phyloP scores from a whole-genome alignment of 805 yeast genomes.

The Scheffersomyces ergatensis region DNA sequence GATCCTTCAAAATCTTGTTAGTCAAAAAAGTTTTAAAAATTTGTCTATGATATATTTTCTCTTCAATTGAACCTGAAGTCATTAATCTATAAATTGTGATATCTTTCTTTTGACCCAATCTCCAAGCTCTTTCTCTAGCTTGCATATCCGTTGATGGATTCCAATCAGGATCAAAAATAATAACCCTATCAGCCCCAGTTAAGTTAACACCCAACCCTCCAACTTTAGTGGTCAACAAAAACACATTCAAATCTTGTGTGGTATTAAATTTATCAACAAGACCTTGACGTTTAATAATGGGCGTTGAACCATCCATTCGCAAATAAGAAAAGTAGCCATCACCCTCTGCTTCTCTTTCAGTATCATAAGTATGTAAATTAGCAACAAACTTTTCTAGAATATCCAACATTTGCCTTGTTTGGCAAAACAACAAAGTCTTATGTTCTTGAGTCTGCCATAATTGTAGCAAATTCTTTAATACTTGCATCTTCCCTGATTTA shows the following conservation, averaged over 20 bases:
- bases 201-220: conserved; percentile 94
- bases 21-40: conserved; percentile 93
- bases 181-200: conserved; percentile 93
- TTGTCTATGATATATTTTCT: conserved; percentile 94
- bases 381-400: conserved; percentile 70
- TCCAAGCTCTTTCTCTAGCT: conserved; percentile 96
- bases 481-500: conserved; percentile 88
- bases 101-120: conserved; percentile 90
- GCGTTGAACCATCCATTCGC: conserved; percentile 94
- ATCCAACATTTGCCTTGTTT: conserved; percentile 90
- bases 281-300: conserved; percentile 69
- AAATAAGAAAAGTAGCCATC: conserved; percentile 45
- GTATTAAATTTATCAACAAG: conserved; percentile 80
- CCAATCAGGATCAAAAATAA: conserved; percentile 97
- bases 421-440: conserved; percentile 83
- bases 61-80: conserved; percentile 95
- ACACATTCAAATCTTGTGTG: conserved; percentile 56
- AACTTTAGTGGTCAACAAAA: conserved; percentile 87
- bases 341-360: conserved; percentile 6
- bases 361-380: conserved; percentile 26
- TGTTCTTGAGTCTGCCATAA: conserved; percentile 79
- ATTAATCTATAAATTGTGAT: conserved; percentile 87
- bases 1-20: conserved; percentile 91
- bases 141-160: conserved; percentile 97
- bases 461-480: conserved; percentile 67